phyloP scores from a whole-genome alignment of 2,329 filamentous ascomycete species.

The Alternaria triticina region DNA sequence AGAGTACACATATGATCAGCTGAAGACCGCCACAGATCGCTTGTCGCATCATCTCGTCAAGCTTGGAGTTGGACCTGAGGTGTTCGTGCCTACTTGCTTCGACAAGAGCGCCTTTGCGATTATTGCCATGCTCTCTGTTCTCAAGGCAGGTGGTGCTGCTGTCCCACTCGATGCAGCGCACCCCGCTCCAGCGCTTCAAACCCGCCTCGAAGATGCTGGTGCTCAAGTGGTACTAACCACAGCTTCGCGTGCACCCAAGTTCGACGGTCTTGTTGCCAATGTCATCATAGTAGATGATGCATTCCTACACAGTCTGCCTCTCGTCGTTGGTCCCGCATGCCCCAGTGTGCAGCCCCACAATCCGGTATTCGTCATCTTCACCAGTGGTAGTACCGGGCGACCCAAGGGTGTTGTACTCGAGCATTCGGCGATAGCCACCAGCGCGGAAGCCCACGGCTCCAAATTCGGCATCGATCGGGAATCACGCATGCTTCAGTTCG shows the following conservation, averaged over 20 bases:
- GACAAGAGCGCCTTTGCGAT: conserved; percentile 47
- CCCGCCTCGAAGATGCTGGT: conserved; percentile 48
- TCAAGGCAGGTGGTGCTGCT: conserved; percentile 48
- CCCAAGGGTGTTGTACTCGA: conserved; percentile 45
- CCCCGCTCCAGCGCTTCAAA: conserved; percentile 45
- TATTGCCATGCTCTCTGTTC: conserved; percentile 47
- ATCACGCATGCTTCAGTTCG: conserved; percentile 47
- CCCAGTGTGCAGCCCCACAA: conserved; percentile 32
- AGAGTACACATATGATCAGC: conserved; percentile 40
- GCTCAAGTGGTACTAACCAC: conserved; percentile 52
- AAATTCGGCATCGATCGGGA: conserved; percentile 32
- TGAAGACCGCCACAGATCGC: conserved; percentile 31
- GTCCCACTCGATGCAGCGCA: conserved; percentile 47
- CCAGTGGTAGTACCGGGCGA: conserved; percentile 40
- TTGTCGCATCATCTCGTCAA: conserved; percentile 39
- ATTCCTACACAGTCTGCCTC: conserved; percentile 45
- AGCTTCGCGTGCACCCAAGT: conserved; percentile 43
- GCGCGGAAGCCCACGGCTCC: conserved; percentile 38
- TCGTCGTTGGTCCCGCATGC: conserved; percentile 18
- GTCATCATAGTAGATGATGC: conserved; percentile 41
- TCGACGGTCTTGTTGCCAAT: conserved; percentile 52
- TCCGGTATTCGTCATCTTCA: conserved; percentile 43
- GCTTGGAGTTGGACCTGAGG: conserved; percentile 39
- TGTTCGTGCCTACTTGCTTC: conserved; percentile 47
- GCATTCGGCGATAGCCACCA: conserved; percentile 41